These are phyloP conservation scores for Microdochium paspali DNA, from an alignment of 2,329 filamentous ascomycete species.

Conservation along the genomic window DNA sequence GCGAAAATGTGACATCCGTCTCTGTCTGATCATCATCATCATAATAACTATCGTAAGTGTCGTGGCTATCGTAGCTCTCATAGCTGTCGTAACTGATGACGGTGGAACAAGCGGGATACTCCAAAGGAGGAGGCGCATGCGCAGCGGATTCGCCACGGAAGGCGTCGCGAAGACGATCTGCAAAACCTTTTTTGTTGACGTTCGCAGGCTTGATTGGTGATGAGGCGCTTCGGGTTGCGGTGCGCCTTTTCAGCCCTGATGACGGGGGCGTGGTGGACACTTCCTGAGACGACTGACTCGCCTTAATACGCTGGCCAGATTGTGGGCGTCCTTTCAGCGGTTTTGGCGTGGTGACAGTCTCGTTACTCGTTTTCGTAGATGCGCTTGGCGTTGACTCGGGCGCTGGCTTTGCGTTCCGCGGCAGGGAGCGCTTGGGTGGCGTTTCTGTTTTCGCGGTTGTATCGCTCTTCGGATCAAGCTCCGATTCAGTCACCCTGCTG, in stretches of 20 bases:
- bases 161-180: conserved; percentile 50
- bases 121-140: conserved; percentile 31
- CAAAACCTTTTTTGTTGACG: conserved; percentile 38
- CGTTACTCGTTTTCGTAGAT: neutral
- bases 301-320: conserved; percentile 9
- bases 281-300: conserved; percentile 14
- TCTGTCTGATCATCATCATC: neutral
- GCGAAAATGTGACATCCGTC: neutral
- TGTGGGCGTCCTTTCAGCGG: conserved; percentile 9
- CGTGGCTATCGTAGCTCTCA: conserved; percentile 13
- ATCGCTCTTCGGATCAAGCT: conserved; percentile 14
- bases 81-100: conserved; percentile 17
- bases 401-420: neutral
- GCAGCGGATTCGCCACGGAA: conserved; percentile 52
- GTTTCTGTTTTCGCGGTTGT: conserved; percentile 6
- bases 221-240: conserved; percentile 40
- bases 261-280: conserved; percentile 23
- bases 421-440: conserved; percentile 5
- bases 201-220: conserved; percentile 41
- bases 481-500: conserved; percentile 5
- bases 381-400: neutral
- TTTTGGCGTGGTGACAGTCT: neutral
- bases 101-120: conserved; percentile 39
- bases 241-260: conserved; percentile 41
- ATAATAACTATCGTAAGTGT: conserved; percentile 12